These are phyloP conservation scores for Brassica hybrid DNA, from an alignment of 441 rosid species.

Conservation along the genomic window DNA sequence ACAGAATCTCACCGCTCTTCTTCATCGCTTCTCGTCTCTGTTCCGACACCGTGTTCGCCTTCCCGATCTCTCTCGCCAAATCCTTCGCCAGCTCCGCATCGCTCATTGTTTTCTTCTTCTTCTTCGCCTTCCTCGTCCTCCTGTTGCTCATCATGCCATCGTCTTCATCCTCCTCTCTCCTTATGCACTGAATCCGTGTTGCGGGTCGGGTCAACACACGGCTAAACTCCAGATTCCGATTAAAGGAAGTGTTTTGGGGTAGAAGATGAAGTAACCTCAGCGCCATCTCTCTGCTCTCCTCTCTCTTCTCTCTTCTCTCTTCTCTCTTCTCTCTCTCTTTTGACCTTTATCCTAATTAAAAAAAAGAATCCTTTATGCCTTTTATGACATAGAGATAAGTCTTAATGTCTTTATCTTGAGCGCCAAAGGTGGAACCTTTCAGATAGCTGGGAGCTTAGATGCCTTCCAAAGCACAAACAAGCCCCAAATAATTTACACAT, in stretches of 20 bases:
- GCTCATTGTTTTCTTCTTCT: slow-evolving; percentile 42
- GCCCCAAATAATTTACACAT: neutral
- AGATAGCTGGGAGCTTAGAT: neutral
- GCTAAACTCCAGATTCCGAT: slow-evolving; percentile 28
- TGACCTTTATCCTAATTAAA: slow-evolving; percentile 2
- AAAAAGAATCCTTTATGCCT: slow-evolving; percentile 6
- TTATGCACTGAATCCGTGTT: slow-evolving; percentile 26
- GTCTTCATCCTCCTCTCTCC: slow-evolving; percentile 30
- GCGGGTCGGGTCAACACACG: slow-evolving; percentile 25
- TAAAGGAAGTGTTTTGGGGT: slow-evolving; percentile 29
- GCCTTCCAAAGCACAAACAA: neutral
- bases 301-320: neutral
- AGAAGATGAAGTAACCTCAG: slow-evolving; percentile 32
- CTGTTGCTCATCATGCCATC: slow-evolving; percentile 29
- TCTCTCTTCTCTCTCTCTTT: neutral
- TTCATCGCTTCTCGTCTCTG: slow-evolving; percentile 76
- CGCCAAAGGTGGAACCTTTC: slow-evolving; percentile 24
- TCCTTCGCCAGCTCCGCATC: slow-evolving; percentile 68
- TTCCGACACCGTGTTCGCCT: slow-evolving; percentile 50
- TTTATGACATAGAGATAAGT: neutral
- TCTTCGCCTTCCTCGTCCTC: slow-evolving; percentile 43
- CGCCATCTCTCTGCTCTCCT: slow-evolving; percentile 23
- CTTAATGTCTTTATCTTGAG: neutral
- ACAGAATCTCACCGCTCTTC: slow-evolving; percentile 67
- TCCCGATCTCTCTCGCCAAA: slow-evolving; percentile 62